phyloP scores from a whole-genome alignment of 1,139 yeast genomes.

The Diutina scorzettiae region DNA sequence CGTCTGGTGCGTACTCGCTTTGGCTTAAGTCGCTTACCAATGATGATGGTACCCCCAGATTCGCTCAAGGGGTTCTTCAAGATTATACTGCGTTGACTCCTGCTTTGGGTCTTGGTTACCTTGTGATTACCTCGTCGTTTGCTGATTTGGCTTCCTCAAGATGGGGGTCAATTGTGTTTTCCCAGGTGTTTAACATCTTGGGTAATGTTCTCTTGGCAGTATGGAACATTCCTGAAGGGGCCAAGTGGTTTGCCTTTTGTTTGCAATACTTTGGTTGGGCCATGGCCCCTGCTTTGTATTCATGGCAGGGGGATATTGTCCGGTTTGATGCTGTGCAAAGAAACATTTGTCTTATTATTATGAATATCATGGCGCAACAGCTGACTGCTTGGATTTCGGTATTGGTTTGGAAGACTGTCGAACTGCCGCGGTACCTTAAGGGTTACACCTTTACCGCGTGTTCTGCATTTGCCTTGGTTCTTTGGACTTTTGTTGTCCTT shows the following conservation, averaged over 20 bases:
- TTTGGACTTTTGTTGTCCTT: slow-evolving; percentile 23
- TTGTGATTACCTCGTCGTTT: neutral
- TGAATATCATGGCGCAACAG: slow-evolving; percentile 33
- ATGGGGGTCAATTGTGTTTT: slow-evolving; percentile 2
- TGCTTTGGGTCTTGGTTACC: slow-evolving; percentile 2
- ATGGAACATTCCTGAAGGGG: slow-evolving; percentile 34
- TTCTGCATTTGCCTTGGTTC: neutral
- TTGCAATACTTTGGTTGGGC: slow-evolving; percentile 39
- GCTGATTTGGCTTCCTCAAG: neutral
- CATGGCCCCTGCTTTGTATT: slow-evolving; percentile 36
- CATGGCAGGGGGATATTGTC: slow-evolving; percentile 34
- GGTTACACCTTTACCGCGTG: slow-evolving; percentile 27
- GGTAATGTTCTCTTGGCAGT: slow-evolving; percentile 32
- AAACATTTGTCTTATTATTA: slow-evolving; percentile 30
- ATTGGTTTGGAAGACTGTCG: slow-evolving; percentile 28
- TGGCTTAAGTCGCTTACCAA: slow-evolving; percentile 28
- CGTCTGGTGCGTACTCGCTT: slow-evolving; percentile 41
- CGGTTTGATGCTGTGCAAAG: slow-evolving; percentile 32
- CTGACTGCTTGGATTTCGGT: slow-evolving; percentile 34
- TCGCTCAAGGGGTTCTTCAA: neutral
- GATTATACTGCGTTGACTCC: slow-evolving; percentile 2
- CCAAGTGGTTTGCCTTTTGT: slow-evolving; percentile 38
- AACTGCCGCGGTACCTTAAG: slow-evolving; percentile 28
- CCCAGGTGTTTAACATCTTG: slow-evolving; percentile 13
- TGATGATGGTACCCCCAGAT: slow-evolving; percentile 9